phyloP scores from a whole-genome alignment of 495 filamentous ascomycete species.

The Penicillium herquei region DNA sequence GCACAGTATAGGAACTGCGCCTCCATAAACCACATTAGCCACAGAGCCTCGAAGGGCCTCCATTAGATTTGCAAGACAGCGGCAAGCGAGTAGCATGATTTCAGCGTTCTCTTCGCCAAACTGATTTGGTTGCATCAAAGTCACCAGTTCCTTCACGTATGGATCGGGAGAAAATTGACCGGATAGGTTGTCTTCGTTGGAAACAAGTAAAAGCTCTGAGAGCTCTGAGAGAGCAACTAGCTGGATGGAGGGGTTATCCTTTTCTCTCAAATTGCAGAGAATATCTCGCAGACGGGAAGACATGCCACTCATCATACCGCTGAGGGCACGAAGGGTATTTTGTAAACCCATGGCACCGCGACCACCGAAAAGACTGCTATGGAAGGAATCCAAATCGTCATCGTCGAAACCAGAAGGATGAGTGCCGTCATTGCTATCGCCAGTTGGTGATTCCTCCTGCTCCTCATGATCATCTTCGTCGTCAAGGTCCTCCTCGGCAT shows the following conservation, averaged over 20 bases:
- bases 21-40: conserved; percentile 93
- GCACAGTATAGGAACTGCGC: conserved; percentile 91
- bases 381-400: conserved; percentile 79
- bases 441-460: conserved; percentile 44
- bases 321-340: conserved; percentile 79
- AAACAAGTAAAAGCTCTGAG: conserved; percentile 88
- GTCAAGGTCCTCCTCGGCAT: conserved; percentile 43
- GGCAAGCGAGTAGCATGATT: conserved; percentile 96
- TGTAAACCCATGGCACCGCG: conserved; percentile 67
- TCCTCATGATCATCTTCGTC: conserved; percentile 37
- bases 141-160: conserved; percentile 92
- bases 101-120: conserved; percentile 90
- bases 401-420: conserved; percentile 53
- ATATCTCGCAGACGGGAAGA: conserved; percentile 79
- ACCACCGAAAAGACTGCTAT: conserved; percentile 66
- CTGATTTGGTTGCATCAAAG: conserved; percentile 86
- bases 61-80: conserved; percentile 96
- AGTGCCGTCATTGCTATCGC: conserved; percentile 60
- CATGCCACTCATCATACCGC: conserved; percentile 85
- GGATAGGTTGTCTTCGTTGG: conserved; percentile 94
- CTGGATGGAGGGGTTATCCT: conserved; percentile 85
- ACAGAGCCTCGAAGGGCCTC: conserved; percentile 91
- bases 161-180: conserved; percentile 93
- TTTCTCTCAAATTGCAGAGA: conserved; percentile 76
- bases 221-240: conserved; percentile 91